phyloP scores from a whole-genome alignment of 2,329 filamentous ascomycete species.

The Calonectria pauciramosa region DNA sequence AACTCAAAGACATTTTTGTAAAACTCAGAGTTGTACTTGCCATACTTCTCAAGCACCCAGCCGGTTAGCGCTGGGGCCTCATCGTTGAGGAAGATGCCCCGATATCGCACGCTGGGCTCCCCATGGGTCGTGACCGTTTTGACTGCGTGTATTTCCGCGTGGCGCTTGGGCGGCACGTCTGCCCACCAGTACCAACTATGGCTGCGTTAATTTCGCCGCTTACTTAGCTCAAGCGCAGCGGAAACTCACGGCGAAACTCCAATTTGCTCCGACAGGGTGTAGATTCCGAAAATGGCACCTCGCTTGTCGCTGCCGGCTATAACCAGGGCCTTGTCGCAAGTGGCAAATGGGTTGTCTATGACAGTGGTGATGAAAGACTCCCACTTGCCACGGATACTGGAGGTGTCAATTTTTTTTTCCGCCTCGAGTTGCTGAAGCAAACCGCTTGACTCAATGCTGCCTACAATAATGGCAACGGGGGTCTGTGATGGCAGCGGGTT shows the following conservation, averaged over 20 bases:
- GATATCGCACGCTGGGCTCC: constrained; percentile 70
- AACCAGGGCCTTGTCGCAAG: constrained; percentile 71
- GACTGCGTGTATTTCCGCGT: constrained; percentile 6
- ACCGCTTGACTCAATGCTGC: not conserved
- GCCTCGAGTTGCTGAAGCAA: not conserved
- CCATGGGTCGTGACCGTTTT: constrained; percentile 48
- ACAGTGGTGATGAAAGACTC: constrained; percentile 75
- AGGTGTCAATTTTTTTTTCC: constrained; percentile 57
- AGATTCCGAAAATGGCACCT: constrained; percentile 78
- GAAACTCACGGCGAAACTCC: constrained; percentile 66
- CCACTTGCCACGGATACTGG: constrained; percentile 72
- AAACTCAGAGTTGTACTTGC: constrained; percentile 68
- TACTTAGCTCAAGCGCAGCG: constrained; percentile 55
- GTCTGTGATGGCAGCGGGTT: not conserved
- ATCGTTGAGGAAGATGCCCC: constrained; percentile 75
- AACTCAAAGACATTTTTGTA: constrained; percentile 75
- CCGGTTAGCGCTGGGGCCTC: constrained; percentile 61
- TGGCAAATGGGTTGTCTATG: constrained; percentile 69
- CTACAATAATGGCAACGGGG: not conserved
- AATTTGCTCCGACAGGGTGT: constrained; percentile 79
- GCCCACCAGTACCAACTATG: constrained; percentile 48
- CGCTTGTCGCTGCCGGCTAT: constrained; percentile 76
- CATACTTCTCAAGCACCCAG: constrained; percentile 66
- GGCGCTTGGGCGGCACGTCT: constrained; percentile 28
- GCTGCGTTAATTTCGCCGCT: constrained; percentile 73